These are phyloP conservation scores for Fusarium marasasianum DNA, from an alignment of 2,329 filamentous ascomycete genomes.

Conservation along the genomic window DNA sequence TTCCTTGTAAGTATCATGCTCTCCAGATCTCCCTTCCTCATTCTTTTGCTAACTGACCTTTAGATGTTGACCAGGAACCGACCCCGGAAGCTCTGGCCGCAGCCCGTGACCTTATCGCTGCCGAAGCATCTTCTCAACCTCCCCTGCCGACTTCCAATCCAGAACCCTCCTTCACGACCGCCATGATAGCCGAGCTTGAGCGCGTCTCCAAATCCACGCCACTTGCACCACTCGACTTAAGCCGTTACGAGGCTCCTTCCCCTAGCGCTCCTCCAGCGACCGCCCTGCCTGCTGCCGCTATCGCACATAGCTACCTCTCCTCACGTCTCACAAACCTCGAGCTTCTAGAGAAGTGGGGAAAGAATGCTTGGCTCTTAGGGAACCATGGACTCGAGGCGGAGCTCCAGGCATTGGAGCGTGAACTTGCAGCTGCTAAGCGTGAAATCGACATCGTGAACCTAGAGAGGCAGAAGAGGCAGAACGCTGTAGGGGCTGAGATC, in stretches of 20 bases:
- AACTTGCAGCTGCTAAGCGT: conserved; percentile 73
- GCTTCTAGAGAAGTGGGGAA: conserved; percentile 83
- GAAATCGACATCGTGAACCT: conserved; percentile 80
- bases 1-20: conserved; percentile 71
- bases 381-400: conserved; percentile 84
- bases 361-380: conserved; percentile 89
- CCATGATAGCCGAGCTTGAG: conserved; percentile 74
- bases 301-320: conserved; percentile 61
- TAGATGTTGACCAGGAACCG: conserved; percentile 84
- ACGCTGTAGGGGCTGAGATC: conserved; percentile 77
- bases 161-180: conserved; percentile 68
- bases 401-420: conserved; percentile 71
- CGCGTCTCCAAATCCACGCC: conserved; percentile 63
- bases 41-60: conserved; percentile 25
- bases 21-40: background rate
- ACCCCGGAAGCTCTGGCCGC: conserved; percentile 69
- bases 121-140: conserved; percentile 64
- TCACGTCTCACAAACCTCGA: conserved; percentile 66
- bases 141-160: conserved; percentile 63
- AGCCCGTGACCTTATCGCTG: conserved; percentile 74
- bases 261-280: conserved; percentile 62
- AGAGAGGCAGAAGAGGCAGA: conserved; percentile 74
- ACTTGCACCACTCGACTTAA: conserved; percentile 70
- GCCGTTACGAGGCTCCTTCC: conserved; percentile 78
- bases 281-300: conserved; percentile 65